phyloP scores from a whole-genome alignment of 805 yeast genomes.

The Candida chilensis region DNA sequence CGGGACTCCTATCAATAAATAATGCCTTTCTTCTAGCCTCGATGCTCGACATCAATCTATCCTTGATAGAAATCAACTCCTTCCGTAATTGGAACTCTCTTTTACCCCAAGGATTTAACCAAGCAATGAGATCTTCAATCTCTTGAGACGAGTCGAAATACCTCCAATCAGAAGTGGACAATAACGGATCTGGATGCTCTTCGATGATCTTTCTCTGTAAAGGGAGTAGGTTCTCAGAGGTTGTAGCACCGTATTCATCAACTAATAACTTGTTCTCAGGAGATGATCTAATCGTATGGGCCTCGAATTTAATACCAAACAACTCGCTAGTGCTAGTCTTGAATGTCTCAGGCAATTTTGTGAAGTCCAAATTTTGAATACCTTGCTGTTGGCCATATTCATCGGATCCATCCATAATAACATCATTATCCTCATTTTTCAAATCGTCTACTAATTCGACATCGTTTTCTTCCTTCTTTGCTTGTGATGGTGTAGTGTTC shows the following conservation, averaged over 20 bases:
- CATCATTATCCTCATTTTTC: too few species aligned
- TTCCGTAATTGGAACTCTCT: slow-evolving; percentile 61
- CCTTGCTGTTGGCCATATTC: slow-evolving; percentile 29
- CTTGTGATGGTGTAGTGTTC: too few species aligned
- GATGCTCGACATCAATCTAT: slow-evolving; percentile 45
- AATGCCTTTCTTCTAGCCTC: slow-evolving; percentile 49
- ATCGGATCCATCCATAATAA: slow-evolving; percentile 29
- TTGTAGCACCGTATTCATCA: slow-evolving; percentile 25
- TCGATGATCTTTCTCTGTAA: slow-evolving; percentile 57
- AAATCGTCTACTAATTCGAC: too few species aligned
- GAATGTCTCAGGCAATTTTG: slow-evolving; percentile 5
- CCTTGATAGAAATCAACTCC: slow-evolving; percentile 46
- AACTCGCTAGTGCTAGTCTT: slow-evolving; percentile 10
- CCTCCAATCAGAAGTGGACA: slow-evolving; percentile 56
- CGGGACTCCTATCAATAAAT: slow-evolving; percentile 28
- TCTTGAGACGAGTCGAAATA: slow-evolving; percentile 56
- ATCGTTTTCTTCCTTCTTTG: too few species aligned
- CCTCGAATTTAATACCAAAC: slow-evolving; percentile 10
- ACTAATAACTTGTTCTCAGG: slow-evolving; percentile 10
- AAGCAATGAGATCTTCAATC: slow-evolving; percentile 42
- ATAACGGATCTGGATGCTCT: slow-evolving; percentile 50
- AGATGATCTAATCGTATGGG: slow-evolving; percentile 1
- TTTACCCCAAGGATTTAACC: slow-evolving; percentile 71
- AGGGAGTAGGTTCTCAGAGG: slow-evolving; percentile 15
- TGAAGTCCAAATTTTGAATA: slow-evolving; percentile 8